phyloP scores from a whole-genome alignment of 2,329 filamentous ascomycete genomes.

The Penicillium sp. region DNA sequence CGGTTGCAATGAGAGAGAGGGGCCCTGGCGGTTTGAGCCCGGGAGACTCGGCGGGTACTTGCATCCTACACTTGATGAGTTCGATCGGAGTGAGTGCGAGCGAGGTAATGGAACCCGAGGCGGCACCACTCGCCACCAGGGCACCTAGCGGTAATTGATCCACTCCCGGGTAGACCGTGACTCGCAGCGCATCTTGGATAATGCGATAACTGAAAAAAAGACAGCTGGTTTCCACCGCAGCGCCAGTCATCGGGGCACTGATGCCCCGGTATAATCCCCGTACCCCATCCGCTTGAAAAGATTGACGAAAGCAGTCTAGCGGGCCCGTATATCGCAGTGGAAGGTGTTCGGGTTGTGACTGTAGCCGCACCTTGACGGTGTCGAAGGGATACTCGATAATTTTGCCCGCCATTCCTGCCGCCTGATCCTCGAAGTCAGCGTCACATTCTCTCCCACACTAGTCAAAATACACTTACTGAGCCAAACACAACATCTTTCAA shows the following conservation, averaged over 20 bases:
- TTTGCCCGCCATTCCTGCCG: slow-evolving; percentile 83
- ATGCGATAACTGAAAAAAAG: slow-evolving; percentile 87
- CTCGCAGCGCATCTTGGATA: slow-evolving; percentile 57
- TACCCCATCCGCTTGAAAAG: slow-evolving; percentile 71
- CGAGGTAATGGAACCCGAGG: slow-evolving; percentile 82
- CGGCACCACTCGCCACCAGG: slow-evolving; percentile 73
- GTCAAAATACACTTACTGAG: slow-evolving; percentile 54
- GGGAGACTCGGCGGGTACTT: slow-evolving; percentile 56
- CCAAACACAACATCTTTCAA: slow-evolving; percentile 84
- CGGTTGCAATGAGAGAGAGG: slow-evolving; percentile 64
- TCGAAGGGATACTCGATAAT: slow-evolving; percentile 98
- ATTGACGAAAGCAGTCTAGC: slow-evolving; percentile 87
- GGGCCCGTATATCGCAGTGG: slow-evolving; percentile 80
- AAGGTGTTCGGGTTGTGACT: slow-evolving; percentile 83
- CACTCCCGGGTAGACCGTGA: slow-evolving; percentile 52
- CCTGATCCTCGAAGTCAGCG: slow-evolving; percentile 46
- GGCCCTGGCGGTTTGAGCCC: slow-evolving; percentile 53
- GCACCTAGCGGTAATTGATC: slow-evolving; percentile 65
- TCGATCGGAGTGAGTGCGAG: slow-evolving; percentile 91
- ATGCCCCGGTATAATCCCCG: slow-evolving; percentile 84
- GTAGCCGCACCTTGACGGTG: slow-evolving; percentile 93
- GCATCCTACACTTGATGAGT: slow-evolving; percentile 97
- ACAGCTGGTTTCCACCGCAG: slow-evolving; percentile 84
- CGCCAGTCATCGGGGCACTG: slow-evolving; percentile 81
- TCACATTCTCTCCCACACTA: too few species aligned